A percentile compares a stretch with the other conserved stretches of the same genome.
These are phyloP conservation scores for Aspergillus neoniger DNA, from an alignment of 2,329 filamentous ascomycete species.

Conservation along the genomic window DNA sequence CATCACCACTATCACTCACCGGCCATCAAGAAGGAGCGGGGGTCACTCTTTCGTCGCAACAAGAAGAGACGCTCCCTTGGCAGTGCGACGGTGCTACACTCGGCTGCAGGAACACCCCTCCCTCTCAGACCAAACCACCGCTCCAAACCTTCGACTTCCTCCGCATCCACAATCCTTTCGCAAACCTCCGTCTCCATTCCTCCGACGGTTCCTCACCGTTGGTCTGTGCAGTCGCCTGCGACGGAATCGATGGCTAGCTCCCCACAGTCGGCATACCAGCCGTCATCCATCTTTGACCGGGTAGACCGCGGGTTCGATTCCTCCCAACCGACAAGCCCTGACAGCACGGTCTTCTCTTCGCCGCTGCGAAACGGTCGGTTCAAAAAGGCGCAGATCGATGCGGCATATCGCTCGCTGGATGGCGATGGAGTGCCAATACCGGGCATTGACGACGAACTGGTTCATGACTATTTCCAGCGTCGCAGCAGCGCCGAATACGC, in stretches of 20 bases:
- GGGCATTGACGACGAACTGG: conserved; percentile 22
- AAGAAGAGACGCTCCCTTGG: conserved; percentile 73
- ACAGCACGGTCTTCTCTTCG: conserved; percentile 66
- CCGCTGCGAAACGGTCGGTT: conserved; percentile 66
- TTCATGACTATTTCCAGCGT: conserved; percentile 4
- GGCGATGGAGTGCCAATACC: conserved; percentile 11
- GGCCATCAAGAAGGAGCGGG: conserved; percentile 59
- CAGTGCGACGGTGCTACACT: conserved; percentile 52
- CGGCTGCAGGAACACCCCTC: conserved; percentile 29
- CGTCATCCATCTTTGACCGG: conserved; percentile 77
- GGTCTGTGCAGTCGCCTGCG: conserved; percentile 44
- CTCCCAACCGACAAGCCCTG: conserved; percentile 78
- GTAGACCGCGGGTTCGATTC: conserved; percentile 64
- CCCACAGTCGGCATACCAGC: conserved; percentile 71
- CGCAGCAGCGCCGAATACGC: conserved; percentile 11
- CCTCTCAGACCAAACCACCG: conserved; percentile 39
- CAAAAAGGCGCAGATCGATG: conserved; percentile 59
- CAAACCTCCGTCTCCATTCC: conserved; percentile 62
- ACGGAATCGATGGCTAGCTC: conserved; percentile 74
- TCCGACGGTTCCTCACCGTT: conserved; percentile 44
- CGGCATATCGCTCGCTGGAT: conserved; percentile 49
- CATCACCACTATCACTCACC: conserved; percentile 90
- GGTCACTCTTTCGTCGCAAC: conserved; percentile 54
- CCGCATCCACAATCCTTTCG: conserved; percentile 62
- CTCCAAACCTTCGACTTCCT: conserved; percentile 44